These are phyloP conservation scores for Aspergillus costaricaensis DNA, from an alignment of 2,329 filamentous ascomycete species.

Conservation along the genomic window DNA sequence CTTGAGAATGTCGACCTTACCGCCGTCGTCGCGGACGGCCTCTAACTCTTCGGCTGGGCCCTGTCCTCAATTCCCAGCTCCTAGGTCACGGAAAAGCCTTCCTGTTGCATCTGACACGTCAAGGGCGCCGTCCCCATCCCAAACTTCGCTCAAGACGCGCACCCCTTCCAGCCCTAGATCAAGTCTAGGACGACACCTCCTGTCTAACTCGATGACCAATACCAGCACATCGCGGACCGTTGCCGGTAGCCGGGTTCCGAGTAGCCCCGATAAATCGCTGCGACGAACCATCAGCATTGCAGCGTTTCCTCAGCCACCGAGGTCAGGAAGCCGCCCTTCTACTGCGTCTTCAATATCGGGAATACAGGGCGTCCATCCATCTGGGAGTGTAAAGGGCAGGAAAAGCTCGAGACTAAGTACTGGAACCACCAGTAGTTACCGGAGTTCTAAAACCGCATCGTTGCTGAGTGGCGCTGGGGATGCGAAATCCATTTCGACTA, in stretches of 20 bases:
- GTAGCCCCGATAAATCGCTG: conserved; percentile 65
- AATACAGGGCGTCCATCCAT: conserved; percentile 32
- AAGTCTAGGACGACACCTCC: conserved; percentile 52
- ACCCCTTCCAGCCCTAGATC: conserved; percentile 61
- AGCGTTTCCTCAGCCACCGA: conserved; percentile 87
- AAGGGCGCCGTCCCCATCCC: conserved; percentile 46
- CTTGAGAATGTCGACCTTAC: conserved; percentile 58
- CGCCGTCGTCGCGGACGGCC: conserved; percentile 62
- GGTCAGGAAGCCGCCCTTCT: conserved; percentile 65
- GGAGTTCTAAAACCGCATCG: conserved; percentile 63
- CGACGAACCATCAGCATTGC: conserved; percentile 92
- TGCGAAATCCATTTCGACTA: conserved; percentile 68
- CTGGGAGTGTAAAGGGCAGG: conserved; percentile 48
- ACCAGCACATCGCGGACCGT: conserved; percentile 60
- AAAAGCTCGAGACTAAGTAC: conserved; percentile 61
- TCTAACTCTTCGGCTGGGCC: conserved; percentile 70
- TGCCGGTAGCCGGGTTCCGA: conserved; percentile 56
- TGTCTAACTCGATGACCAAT: conserved; percentile 51
- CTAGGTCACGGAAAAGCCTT: conserved; percentile 71
- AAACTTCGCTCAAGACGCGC: conserved; percentile 58
- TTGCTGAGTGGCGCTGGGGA: conserved; percentile 78
- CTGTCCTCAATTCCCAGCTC: conserved; percentile 71
- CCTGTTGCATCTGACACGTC: conserved; percentile 49
- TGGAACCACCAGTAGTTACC: conserved; percentile 53
- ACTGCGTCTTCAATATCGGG: conserved; percentile 51